These are phyloP conservation scores for Penicillium crustosum DNA, from an alignment of 2,329 filamentous ascomycete genomes.

Conservation along the genomic window DNA sequence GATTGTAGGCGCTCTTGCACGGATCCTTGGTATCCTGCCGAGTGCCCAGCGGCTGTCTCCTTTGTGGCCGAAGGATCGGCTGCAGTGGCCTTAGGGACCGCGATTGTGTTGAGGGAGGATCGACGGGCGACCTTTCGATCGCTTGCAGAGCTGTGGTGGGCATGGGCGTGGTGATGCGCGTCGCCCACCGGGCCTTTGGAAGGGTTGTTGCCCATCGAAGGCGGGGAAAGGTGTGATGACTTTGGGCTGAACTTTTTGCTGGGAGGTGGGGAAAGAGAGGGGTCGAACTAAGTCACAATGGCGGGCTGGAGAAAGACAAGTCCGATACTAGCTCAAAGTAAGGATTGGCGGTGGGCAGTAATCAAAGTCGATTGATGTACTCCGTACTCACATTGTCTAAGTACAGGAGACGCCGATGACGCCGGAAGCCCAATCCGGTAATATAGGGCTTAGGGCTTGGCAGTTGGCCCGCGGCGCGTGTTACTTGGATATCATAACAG, in stretches of 20 bases:
- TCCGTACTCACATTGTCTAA: slow-evolving; percentile 4
- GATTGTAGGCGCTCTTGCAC: slow-evolving; percentile 46
- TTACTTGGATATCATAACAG: slow-evolving; percentile 9
- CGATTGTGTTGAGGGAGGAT: slow-evolving; percentile 43
- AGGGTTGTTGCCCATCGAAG: slow-evolving; percentile 51
- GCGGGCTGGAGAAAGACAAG: slow-evolving; percentile 22
- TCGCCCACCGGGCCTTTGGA: slow-evolving; percentile 44
- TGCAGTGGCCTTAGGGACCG: slow-evolving; percentile 41
- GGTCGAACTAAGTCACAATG: slow-evolving; percentile 15
- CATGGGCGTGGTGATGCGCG: slow-evolving; percentile 29
- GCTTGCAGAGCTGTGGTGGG: slow-evolving; percentile 25
- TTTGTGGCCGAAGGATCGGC: slow-evolving; percentile 46
- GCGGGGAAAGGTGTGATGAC: slow-evolving; percentile 23
- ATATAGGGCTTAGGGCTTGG: slow-evolving; percentile 26
- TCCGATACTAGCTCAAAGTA: slow-evolving; percentile 16
- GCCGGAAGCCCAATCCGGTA: slow-evolving; percentile 18
- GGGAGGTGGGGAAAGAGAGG: slow-evolving; percentile 8
- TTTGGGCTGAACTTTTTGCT: slow-evolving; percentile 9
- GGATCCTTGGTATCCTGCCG: slow-evolving; percentile 36
- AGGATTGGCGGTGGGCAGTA: slow-evolving; percentile 10
- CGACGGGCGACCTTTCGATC: slow-evolving; percentile 44
- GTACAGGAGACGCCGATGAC: slow-evolving; percentile 23
- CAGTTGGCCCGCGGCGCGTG: slow-evolving; percentile 4
- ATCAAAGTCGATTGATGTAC: slow-evolving; percentile 12
- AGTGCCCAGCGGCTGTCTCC: slow-evolving; percentile 45